Evolutionary conservation across 306 rosid species (phyloP), one percentile per base, ranked within the genome.

Genomic region (Dryas drummondii): DNA sequence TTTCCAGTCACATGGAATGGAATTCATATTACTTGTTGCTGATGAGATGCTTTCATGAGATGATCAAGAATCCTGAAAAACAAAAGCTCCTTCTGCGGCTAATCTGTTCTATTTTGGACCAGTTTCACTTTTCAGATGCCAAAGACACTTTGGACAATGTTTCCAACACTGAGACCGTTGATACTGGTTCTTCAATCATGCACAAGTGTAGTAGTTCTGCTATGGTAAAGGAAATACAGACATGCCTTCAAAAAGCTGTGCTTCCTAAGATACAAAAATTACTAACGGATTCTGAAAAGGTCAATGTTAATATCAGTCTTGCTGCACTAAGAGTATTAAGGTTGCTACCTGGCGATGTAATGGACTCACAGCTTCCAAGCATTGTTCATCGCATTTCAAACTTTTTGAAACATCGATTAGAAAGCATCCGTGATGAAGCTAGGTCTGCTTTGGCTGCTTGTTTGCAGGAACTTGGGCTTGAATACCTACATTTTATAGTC

Each of bases 401-500:
- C 82, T 91, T 91, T 78, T 79, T 94, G 85, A 94, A 91, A 88
- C 82, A 86, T 71, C 92, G 88, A 82, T 78, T 84, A 42, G 96
- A 91, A 87, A 91, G 97, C 83, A 72, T 88, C 27, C 96, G 98
- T 49, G 94, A 94, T 59, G 98, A 90, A 76, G 98, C 97, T 78
- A 88, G 98, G 84, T 86, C 89, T 70, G 93, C 94, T 9, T 69
- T 94, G 93, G 94, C 89, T 72, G 79, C 93, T 63, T 90, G 96
- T 86, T 81, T 94, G 88, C 91, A 88, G 83, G 98, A 91, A 78
- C 96, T 94, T 77, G 98, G 98, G 80, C 71, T 90, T 82, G 94
- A 88, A 78, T 94, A 80, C 84, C 84, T 94, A 79, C 98, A 90
- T 81, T 87, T 91, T 71, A 68, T 91, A 73, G 87, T 94, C 80